These are phyloP conservation scores for Marasmius fiardii DNA, from an alignment of 1,284 basidiomycete species.

Conservation along the genomic window DNA sequence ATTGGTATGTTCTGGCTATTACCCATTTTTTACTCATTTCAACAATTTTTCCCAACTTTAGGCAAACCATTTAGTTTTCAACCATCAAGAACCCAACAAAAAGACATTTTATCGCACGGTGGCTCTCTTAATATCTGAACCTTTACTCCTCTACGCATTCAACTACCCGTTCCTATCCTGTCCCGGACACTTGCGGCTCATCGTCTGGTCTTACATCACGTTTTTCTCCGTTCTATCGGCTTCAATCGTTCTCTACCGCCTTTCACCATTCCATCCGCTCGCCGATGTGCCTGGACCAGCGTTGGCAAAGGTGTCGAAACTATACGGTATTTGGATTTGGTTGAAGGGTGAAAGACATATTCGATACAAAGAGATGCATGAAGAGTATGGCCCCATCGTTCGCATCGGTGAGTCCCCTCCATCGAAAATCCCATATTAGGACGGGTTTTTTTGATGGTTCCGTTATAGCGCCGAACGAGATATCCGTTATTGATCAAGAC, in stretches of 20 bases:
- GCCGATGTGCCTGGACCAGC: conserved; percentile 38
- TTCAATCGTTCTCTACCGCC: conserved; percentile 31
- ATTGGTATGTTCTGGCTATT: background rate
- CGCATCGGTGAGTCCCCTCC: conserved; percentile 32
- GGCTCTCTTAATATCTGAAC: conserved; percentile 5
- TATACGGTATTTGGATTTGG: conserved; percentile 25
- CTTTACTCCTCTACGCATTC: conserved; percentile 3
- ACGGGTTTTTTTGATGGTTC: background rate
- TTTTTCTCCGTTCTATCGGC: conserved; percentile 15
- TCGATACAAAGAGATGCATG: conserved; percentile 29
- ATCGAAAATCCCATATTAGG: conserved; percentile 20
- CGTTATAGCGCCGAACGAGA: conserved; percentile 37
- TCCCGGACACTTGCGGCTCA: background rate
- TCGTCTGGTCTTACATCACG: conserved; percentile 3
- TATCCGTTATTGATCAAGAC: conserved; percentile 34
- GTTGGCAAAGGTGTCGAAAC: conserved; percentile 30
- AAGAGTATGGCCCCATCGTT: conserved; percentile 35
- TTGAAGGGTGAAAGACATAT: conserved; percentile 28
- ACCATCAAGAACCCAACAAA: conserved; percentile 10
- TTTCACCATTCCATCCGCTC: conserved; percentile 43
- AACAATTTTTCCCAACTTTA: background rate
- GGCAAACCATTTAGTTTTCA: conserved; percentile 9
- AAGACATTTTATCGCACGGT: background rate
- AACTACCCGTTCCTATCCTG: background rate
- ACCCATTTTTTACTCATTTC: background rate